A percentile compares a stretch with the other conserved stretches of the same genome.
Evolutionary conservation across 805 yeast genomes (phyloP).

Genomic region (Cyberlindnera galapagoensis): DNA sequence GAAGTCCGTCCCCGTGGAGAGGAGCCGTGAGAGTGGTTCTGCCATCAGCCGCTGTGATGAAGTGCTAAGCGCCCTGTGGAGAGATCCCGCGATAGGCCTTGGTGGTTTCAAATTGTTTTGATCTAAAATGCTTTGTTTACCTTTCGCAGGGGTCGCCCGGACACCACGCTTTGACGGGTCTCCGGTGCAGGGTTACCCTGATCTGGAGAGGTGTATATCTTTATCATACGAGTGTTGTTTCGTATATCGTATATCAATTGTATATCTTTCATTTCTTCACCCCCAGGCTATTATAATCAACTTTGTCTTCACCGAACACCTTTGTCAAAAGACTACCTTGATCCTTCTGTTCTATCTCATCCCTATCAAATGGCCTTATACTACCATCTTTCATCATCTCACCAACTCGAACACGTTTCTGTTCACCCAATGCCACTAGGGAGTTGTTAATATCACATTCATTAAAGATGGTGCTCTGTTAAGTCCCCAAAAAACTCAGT

Average conservation of each 20-base stretch:
- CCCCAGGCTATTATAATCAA: slow-evolving; percentile 15
- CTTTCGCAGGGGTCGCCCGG: background rate
- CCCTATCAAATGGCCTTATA: slow-evolving; percentile 15
- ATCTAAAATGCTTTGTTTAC: slow-evolving; percentile 1
- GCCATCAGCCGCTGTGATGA: slow-evolving; percentile 6
- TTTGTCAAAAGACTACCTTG: slow-evolving; percentile 15
- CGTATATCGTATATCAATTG: no score
- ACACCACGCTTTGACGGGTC: no score
- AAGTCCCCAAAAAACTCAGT: no score
- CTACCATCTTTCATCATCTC: slow-evolving; percentile 22
- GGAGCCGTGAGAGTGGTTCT: slow-evolving; percentile 18
- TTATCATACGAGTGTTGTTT: no score
- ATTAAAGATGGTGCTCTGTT: no score
- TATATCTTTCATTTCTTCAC: slow-evolving; percentile 6
- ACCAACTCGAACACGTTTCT: slow-evolving; percentile 20
- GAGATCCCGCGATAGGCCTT: no score
- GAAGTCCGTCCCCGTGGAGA: slow-evolving; percentile 19
- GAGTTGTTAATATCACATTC: background rate
- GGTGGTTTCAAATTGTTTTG: no score
- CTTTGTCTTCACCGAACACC: slow-evolving; percentile 21
- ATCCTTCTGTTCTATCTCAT: slow-evolving; percentile 19
- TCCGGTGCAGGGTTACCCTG: no score
- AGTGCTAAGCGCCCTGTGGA: background rate
- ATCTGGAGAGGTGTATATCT: no score
- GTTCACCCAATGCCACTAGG: slow-evolving; percentile 17